These are phyloP conservation scores for Asterophora parasitica DNA, from an alignment of 768 basidiomycete genomes.

Conservation along the genomic window DNA sequence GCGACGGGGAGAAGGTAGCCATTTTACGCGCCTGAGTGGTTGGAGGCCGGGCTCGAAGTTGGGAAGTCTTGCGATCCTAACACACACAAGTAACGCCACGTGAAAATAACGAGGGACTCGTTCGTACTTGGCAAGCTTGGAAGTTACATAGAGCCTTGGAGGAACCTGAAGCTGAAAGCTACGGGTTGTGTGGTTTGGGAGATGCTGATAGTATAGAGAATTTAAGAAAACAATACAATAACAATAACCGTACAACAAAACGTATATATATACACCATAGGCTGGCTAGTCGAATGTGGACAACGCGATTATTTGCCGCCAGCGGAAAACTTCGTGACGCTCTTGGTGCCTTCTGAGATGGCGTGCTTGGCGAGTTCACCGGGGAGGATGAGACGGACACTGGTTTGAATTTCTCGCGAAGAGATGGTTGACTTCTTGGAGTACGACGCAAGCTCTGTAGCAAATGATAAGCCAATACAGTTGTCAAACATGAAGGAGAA, in stretches of 20 bases:
- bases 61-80: slow-evolving; percentile 4
- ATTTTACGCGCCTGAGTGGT: slow-evolving; percentile 25
- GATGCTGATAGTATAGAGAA: slow-evolving; percentile 1
- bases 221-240: slow-evolving; percentile 13
- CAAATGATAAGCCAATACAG: slow-evolving; percentile 33
- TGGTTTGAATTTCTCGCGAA: slow-evolving; percentile 83
- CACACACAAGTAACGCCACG: slow-evolving; percentile 5
- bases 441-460: slow-evolving; percentile 71
- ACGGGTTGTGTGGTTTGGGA: too few species aligned
- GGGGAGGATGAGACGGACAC: slow-evolving; percentile 77
- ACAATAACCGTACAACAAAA: slow-evolving; percentile 12
- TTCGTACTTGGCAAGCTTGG: too few species aligned
- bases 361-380: slow-evolving; percentile 87
- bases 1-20: slow-evolving; percentile 60
- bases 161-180: too few species aligned
- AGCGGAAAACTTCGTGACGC: slow-evolving; percentile 44
- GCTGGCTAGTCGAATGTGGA: background rate
- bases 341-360: slow-evolving; percentile 64
- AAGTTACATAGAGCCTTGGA: too few species aligned
- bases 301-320: slow-evolving; percentile 34
- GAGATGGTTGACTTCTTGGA: slow-evolving; percentile 90
- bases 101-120: too few species aligned
- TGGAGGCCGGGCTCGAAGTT: background rate
- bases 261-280: slow-evolving; percentile 1
- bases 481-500: too few species aligned